These are phyloP conservation scores for Wickerhamiella cacticola DNA, from an alignment of 805 yeast genomes.

Conservation along the genomic window DNA sequence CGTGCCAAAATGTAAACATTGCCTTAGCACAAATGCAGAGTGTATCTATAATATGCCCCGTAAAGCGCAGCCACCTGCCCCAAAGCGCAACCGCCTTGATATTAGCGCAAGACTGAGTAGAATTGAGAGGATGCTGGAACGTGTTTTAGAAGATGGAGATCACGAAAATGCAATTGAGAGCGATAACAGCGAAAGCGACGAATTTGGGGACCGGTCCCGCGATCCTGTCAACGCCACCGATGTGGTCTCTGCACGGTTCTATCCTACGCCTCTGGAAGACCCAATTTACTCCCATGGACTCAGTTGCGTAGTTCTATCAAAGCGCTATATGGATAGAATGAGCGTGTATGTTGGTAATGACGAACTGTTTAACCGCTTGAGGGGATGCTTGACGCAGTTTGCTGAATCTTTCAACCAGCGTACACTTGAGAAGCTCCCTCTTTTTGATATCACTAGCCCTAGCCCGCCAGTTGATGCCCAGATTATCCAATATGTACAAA, in stretches of 20 bases:
- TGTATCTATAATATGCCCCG: conserved; percentile 37
- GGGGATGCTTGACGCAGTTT: not conserved
- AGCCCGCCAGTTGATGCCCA: not conserved
- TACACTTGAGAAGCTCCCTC: conserved; percentile 1
- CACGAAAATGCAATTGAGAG: not conserved
- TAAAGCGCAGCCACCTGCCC: conserved; percentile 15
- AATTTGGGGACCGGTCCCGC: conserved; percentile 7
- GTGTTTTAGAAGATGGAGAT: conserved; percentile 14
- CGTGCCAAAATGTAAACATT: conserved; percentile 54
- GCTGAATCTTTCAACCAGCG: not conserved
- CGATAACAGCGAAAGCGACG: conserved; percentile 2
- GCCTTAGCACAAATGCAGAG: conserved; percentile 62
- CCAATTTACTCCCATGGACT: not conserved
- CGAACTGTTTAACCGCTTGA: conserved; percentile 4
- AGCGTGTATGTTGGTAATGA: conserved; percentile 13
- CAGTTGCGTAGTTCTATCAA: conserved; percentile 5
- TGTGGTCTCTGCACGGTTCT: not conserved
- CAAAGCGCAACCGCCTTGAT: conserved; percentile 4
- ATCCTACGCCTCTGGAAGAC: conserved; percentile 1
- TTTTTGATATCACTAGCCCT: not conserved
- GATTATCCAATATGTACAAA: not conserved
- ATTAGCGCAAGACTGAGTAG: conserved; percentile 19
- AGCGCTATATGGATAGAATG: not conserved
- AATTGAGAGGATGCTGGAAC: conserved; percentile 23
- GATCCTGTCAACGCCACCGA: conserved; percentile 11